These are phyloP conservation scores for Russula abietina DNA, from an alignment of 768 basidiomycete genomes.

Conservation along the genomic window DNA sequence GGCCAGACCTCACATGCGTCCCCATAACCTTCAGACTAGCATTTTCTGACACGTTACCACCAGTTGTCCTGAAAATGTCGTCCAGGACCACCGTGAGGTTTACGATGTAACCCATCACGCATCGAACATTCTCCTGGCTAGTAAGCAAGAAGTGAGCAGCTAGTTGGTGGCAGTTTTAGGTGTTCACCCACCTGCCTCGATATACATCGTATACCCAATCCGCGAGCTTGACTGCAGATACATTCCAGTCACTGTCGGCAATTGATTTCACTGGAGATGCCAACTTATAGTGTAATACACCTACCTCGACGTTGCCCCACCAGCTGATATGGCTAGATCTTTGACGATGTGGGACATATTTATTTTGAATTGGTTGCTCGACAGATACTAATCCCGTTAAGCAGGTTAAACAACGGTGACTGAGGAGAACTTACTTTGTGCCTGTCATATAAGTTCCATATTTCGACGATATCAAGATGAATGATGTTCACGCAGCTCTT, in stretches of 20 bases:
- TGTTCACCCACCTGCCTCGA: background rate
- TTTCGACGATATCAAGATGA: background rate
- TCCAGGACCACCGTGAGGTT: background rate
- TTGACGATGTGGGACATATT: slow-evolving; percentile 9
- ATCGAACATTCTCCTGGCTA: background rate
- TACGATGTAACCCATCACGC: slow-evolving; percentile 1
- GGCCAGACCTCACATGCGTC: background rate
- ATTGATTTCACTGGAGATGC: background rate
- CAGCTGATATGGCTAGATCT: background rate
- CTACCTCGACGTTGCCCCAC: background rate
- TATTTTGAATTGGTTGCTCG: background rate
- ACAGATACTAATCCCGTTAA: slow-evolving; percentile 4
- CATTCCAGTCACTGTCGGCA: background rate
- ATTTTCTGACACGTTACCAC: background rate
- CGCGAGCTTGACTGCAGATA: background rate
- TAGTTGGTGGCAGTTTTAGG: background rate
- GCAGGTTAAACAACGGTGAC: background rate
- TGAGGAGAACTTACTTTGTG: background rate
- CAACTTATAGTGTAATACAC: background rate
- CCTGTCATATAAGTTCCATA: slow-evolving; percentile 4
- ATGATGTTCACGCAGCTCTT: slow-evolving; percentile 45
- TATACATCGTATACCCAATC: background rate
- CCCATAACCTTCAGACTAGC: background rate
- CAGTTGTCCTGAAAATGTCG: background rate
- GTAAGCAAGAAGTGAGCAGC: background rate